Evolutionary conservation across 2,329 filamentous ascomycete species (phyloP).

Genomic region (Aureobasidium vineae): DNA sequence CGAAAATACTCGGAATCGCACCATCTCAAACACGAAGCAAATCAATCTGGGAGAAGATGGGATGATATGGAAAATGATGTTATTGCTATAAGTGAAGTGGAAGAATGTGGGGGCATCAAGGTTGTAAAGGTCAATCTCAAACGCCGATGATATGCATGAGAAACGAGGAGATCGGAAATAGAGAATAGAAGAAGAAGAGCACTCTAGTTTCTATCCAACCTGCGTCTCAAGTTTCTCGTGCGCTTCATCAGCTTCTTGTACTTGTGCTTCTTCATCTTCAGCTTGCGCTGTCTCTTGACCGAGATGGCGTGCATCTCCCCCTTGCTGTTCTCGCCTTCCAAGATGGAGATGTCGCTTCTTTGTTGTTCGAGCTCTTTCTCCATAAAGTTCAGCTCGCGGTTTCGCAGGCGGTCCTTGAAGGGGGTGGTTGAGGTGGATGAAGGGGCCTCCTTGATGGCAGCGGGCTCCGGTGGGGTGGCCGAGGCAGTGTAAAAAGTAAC

Average conservation of each 20-base stretch:
- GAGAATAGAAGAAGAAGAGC: background rate
- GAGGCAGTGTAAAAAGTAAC: constrained; percentile 53
- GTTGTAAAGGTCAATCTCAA: constrained; percentile 17
- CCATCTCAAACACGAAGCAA: too few species aligned
- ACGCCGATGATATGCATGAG: constrained; percentile 20
- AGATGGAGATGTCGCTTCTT: constrained; percentile 22
- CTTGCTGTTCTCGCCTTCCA: constrained; percentile 49
- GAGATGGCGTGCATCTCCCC: constrained; percentile 76
- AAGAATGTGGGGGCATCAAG: constrained; percentile 15
- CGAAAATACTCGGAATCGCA: too few species aligned
- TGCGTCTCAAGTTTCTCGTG: constrained; percentile 83
- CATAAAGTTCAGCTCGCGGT: constrained; percentile 53
- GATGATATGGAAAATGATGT: background rate
- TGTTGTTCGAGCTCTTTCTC: constrained; percentile 42
- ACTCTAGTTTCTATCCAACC: constrained; percentile 54
- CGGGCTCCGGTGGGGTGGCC: constrained; percentile 43
- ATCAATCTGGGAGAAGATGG: background rate
- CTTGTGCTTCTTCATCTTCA: constrained; percentile 99
- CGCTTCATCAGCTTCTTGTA: constrained; percentile 98
- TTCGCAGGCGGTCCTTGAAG: constrained; percentile 69
- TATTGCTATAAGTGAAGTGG: background rate
- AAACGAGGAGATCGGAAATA: background rate
- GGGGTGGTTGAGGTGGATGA: constrained; percentile 38
- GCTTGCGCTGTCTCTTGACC: constrained; percentile 84
- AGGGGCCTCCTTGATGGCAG: constrained; percentile 35